Percentiles rank a stretch among this genome's conserved stretches.
Evolutionary conservation across 2,329 filamentous ascomycete species (phyloP).

Genomic region (Xylaria sp.): DNA sequence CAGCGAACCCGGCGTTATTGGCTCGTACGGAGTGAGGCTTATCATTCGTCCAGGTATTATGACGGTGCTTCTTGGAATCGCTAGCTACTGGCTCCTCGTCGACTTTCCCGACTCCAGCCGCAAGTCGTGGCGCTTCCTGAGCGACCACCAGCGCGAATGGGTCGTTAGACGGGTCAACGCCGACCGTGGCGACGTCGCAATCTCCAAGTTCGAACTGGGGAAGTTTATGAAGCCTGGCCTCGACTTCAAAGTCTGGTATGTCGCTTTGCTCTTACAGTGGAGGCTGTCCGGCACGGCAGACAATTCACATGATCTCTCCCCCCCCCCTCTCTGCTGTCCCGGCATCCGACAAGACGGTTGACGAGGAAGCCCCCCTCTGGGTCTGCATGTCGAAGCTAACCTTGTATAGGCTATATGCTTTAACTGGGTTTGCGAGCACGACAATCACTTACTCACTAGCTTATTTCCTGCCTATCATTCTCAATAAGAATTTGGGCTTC

Average conservation of each 20-base stretch:
- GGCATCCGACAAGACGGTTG: neutral
- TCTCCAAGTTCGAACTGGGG: conserved; percentile 47
- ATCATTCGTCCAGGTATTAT: conserved; percentile 53
- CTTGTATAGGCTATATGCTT: conserved; percentile 57
- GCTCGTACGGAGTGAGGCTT: conserved; percentile 1
- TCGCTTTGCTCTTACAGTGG: too few species aligned
- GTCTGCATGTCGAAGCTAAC: conserved; percentile 45
- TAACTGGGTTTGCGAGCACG: conserved; percentile 67
- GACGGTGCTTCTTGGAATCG: conserved; percentile 51
- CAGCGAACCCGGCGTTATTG: too few species aligned
- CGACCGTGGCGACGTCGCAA: conserved; percentile 51
- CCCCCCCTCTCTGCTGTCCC: neutral
- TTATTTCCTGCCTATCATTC: conserved; percentile 79
- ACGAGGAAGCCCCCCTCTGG: neutral
- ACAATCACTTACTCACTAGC: conserved; percentile 75
- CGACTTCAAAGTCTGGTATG: conserved; percentile 49
- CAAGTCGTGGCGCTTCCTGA: conserved; percentile 45
- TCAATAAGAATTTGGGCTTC: conserved; percentile 66
- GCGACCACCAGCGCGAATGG: conserved; percentile 41
- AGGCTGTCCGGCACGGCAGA: too few species aligned
- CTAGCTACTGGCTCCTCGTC: conserved; percentile 48
- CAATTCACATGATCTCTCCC: too few species aligned
- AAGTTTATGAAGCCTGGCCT: conserved; percentile 42
- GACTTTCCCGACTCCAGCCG: conserved; percentile 52
- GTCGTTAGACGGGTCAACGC: conserved; percentile 44